Percentiles rank a stretch among this genome's conserved stretches.
These are phyloP conservation scores for Neofusicoccum ribis DNA, from an alignment of 2,329 filamentous ascomycete genomes.

Conservation along the genomic window DNA sequence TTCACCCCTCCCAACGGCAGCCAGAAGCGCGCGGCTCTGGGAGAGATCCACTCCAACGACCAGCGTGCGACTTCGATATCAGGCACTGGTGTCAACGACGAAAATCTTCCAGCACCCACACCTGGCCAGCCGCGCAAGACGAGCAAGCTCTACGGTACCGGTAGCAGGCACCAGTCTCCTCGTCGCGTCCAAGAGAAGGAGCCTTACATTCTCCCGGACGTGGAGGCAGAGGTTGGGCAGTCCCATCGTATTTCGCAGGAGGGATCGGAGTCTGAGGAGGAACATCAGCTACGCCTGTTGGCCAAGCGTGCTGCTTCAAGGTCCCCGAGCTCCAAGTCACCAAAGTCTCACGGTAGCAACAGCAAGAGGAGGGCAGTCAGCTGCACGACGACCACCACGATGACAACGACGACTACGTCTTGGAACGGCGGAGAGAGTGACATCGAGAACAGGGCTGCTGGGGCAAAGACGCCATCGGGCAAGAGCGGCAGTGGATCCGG, in stretches of 20 bases:
- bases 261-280: conserved; percentile 73
- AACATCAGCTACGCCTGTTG: conserved; percentile 73
- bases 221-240: conserved; percentile 61
- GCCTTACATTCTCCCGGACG: conserved; percentile 53
- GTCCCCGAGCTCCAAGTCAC: conserved; percentile 52
- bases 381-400: conserved; percentile 72
- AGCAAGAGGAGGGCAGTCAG: conserved; percentile 71
- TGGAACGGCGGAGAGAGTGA: conserved; percentile 47
- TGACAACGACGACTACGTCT: conserved; percentile 47
- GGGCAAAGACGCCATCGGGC: conserved; percentile 47
- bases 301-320: conserved; percentile 63
- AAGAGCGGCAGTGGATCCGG: conserved; percentile 43
- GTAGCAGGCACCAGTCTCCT: conserved; percentile 32
- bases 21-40: conserved; percentile 79
- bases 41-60: conserved; percentile 86
- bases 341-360: conserved; percentile 36
- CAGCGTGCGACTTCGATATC: conserved; percentile 41
- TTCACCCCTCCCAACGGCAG: conserved; percentile 83
- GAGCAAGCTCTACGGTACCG: conserved; percentile 69
- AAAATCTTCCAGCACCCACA: conserved; percentile 91
- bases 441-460: conserved; percentile 44
- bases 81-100: conserved; percentile 71
- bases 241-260: conserved; percentile 54
- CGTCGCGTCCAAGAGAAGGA: conserved; percentile 42
- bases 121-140: conserved; percentile 94